phyloP scores from a whole-genome alignment of 108 stramenopile species.

The Nannochloropsis salina region DNA sequence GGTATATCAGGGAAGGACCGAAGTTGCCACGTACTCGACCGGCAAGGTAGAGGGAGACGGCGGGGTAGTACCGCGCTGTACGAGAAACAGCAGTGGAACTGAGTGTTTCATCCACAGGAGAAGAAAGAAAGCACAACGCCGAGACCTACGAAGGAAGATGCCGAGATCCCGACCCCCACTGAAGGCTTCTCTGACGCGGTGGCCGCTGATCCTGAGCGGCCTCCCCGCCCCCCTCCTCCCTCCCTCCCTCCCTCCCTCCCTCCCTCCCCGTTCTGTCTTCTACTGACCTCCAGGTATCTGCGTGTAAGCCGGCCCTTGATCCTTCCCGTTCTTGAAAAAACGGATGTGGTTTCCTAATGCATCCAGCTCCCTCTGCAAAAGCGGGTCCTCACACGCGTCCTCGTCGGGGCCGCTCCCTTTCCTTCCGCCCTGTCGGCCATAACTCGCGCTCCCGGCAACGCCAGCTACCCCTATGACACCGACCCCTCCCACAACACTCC shows the following conservation, averaged over 20 bases:
- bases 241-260: not conserved
- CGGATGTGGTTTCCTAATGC: slow-evolving; percentile 57
- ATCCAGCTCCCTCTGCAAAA: not conserved
- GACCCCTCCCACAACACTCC: not conserved
- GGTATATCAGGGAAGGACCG: slow-evolving; percentile 36
- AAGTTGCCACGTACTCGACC: slow-evolving; percentile 51
- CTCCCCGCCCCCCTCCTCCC: not conserved
- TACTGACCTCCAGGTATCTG: slow-evolving; percentile 30
- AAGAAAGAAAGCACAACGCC: not conserved
- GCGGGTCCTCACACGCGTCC: not conserved
- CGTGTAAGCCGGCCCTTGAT: slow-evolving; percentile 43
- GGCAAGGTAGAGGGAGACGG: slow-evolving; percentile 48
- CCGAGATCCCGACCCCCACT: not conserved
- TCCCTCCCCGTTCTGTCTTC: not conserved
- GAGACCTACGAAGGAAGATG: not conserved
- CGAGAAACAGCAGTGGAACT: not conserved
- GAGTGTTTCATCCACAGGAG: not conserved
- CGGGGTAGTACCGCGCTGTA: slow-evolving; percentile 44
- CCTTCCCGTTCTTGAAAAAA: slow-evolving; percentile 82
- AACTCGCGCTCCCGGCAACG: not conserved
- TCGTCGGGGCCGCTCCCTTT: not conserved
- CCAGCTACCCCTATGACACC: not conserved
- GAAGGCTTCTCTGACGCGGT: not conserved
- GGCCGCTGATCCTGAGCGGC: not conserved
- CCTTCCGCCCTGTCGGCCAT: not conserved